Evolutionary conservation across 306 rosid species (phyloP), one percentile per base, ranked within the genome.

Genomic region (Comarum palustre): DNA sequence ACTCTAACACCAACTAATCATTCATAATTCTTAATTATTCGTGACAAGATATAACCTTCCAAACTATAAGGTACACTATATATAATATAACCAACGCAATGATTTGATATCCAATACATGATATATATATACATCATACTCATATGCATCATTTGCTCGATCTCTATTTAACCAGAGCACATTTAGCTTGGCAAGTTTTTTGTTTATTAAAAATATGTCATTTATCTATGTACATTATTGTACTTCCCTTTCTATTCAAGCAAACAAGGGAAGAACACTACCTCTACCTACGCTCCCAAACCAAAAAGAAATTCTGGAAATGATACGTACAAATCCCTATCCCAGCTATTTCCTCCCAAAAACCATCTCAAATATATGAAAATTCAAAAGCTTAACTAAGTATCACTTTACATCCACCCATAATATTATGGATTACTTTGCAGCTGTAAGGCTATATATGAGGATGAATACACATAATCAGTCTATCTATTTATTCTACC

Each of bases 371-470:
- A 46, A 46, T 13, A 14, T 4, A 46, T 46, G 51, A 46, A 46
- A 46, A 46, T 46, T 46, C 19, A 46, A 46, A 46, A 46, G 54
- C 22, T 48, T 48, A 5, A 19, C 5, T 17, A 48, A 15, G 52
- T 15, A 47, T 47, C n/a, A 47, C 64, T 34, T 78, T 57, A 20
- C 39, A 27, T 78, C 46, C 22, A 25, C 29, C 74, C 57, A 60
- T 22, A 57, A n/a, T n/a, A 47, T 60, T 1, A 13, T 47, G n/a
- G n/a, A 50, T 41, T 39, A 22, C 67, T 50, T 20, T 65, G 64
- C 77, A 78, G 74, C 78, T 78, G 71, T 39, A 69, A 59, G 46
- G 38, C 32, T 47, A 17, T 45, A 34, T n/a, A n/a, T n/a, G n/a
- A 45, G 6, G 19, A 57, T 25, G 16, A 8, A 6, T 42, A 69